Percentiles rank a stretch among this genome's conserved stretches.
Evolutionary conservation across 2,329 filamentous ascomycete genomes (phyloP).

Genomic region (Fusarium sororula): DNA sequence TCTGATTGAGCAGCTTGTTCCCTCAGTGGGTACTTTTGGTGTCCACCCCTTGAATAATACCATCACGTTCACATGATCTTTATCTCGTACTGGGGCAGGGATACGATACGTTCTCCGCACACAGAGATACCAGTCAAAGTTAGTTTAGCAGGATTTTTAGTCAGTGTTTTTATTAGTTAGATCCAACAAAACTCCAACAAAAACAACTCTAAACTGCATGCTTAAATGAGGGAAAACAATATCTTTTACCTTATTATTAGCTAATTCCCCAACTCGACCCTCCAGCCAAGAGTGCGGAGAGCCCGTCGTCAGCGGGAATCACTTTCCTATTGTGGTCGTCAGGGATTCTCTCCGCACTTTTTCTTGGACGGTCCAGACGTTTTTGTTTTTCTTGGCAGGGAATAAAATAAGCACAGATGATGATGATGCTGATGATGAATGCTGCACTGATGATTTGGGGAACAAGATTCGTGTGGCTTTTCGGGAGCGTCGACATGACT

Average conservation of each 20-base stretch:
- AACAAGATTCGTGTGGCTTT: neutral
- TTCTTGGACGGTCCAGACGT: neutral
- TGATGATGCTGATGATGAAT: neutral
- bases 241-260: conserved; percentile 37
- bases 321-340: conserved; percentile 5
- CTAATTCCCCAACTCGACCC: conserved; percentile 31
- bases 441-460: neutral
- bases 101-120: conserved; percentile 20
- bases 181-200: conserved; percentile 1
- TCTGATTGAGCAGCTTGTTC: neutral
- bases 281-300: conserved; percentile 24
- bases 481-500: neutral
- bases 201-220: conserved; percentile 18
- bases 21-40: conserved; percentile 3
- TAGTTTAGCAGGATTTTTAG: conserved; percentile 15
- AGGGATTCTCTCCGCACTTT: conserved; percentile 12
- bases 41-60: neutral
- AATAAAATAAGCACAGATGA: neutral
- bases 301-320: conserved; percentile 4
- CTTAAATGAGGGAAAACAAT: conserved; percentile 22
- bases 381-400: conserved; percentile 1
- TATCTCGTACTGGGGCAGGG: conserved; percentile 18
- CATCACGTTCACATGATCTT: conserved; percentile 29
- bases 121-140: neutral
- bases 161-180: conserved; percentile 13